Base-by-base conservation (phyloP, 2,329 filamentous ascomycete genomes). In the Rutstroemia sp. region DNA sequence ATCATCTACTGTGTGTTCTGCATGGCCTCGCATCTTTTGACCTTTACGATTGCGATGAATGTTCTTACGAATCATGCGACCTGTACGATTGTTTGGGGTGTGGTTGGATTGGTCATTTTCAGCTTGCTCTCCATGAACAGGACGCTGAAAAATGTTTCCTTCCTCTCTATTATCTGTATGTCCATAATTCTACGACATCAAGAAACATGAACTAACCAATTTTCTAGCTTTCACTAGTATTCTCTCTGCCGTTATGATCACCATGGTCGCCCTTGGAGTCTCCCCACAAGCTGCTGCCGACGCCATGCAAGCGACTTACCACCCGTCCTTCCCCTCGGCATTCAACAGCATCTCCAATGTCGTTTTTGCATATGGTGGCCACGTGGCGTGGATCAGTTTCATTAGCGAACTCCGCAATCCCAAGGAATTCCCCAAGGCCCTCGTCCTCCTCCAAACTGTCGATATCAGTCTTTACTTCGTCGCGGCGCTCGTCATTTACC, bases 381-480 rank as follows among this genome's bases (percentile, higher is more conserved):
- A 83, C 61, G 76, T 80, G 27, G 79, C 79, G 37, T 85, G 83
- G 69, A 83, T 84, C 66, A 73, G 73, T 57, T 77, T 86, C 64
- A 78, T 81, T 60, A 74, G 76, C 19, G 82, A 86, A 64, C 71
- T 86, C 65, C 73, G 75, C 53, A 69, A 78, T n/a, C 79, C 81
- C 0, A 68, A 70, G 44, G 77, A 83, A 57, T 86, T 80, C 66
- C 74, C 77, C 30, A 84, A 84, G 65, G 74, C 82, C 2, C 73
- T 87, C 19, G 70, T 72, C 34, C 67, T 82, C 37, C 77, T 86
- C 6, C 83, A 87, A 67, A 72, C 75, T 17, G 72, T 76, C 56
- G 81, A 86, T 58, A 81, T 81, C 1, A 70, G 71, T 14, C 75
- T 88, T 30, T 89, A 89, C 69, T 73, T 86, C 30, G 65, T 59